These are phyloP conservation scores for Ceratobasidium sp. DNA, from an alignment of 1,284 basidiomycete genomes.

Conservation along the genomic window DNA sequence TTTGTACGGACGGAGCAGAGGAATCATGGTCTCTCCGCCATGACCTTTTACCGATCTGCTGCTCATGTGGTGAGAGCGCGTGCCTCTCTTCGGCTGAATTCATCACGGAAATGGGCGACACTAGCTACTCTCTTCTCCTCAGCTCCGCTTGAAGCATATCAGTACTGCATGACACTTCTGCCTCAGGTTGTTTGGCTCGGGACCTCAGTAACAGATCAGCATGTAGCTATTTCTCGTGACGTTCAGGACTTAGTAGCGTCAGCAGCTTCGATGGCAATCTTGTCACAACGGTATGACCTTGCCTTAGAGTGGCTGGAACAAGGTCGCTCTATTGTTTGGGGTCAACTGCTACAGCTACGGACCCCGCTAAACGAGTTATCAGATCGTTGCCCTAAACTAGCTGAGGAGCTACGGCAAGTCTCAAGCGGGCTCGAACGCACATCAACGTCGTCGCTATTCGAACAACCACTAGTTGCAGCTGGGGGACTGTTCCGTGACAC, in stretches of 20 bases:
- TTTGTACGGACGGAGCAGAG: too few relatives aligned
- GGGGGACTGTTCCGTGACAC: not conserved
- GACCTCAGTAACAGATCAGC: too few relatives aligned
- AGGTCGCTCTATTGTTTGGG: constrained; percentile 33
- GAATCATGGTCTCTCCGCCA: too few relatives aligned
- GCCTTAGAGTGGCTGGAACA: constrained; percentile 37
- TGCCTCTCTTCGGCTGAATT: not conserved
- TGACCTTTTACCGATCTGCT: too few relatives aligned
- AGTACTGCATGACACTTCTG: not conserved
- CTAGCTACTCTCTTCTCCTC: not conserved
- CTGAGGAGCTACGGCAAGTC: not conserved
- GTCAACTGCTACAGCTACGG: constrained; percentile 26
- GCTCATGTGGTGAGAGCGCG: too few relatives aligned
- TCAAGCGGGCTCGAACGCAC: not conserved
- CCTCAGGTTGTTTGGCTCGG: constrained; percentile 26
- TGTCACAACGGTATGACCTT: not conserved
- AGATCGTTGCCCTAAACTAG: not conserved
- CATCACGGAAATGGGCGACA: not conserved
- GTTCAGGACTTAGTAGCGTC: not conserved
- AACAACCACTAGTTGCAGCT: not conserved
- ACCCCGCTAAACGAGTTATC: not conserved
- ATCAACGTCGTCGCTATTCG: not conserved
- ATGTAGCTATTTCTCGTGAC: too few relatives aligned
- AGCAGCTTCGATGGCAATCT: constrained; percentile 14
- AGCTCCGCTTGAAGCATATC: not conserved